These are phyloP conservation scores for Oryza punctata DNA, from an alignment of 176 grass and related monocot genomes.

Conservation along the genomic window DNA sequence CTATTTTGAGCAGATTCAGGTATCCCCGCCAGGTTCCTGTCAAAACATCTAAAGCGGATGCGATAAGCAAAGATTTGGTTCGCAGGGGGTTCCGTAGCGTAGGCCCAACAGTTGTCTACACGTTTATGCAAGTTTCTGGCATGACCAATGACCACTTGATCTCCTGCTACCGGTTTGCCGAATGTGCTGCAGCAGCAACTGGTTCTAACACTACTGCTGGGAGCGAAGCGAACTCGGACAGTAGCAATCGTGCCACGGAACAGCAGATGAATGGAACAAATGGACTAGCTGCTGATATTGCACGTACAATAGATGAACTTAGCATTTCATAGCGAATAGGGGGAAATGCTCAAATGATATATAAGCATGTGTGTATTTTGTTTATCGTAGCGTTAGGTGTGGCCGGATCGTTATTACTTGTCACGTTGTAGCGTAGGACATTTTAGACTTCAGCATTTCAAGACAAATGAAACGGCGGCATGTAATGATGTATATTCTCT, in stretches of 20 bases:
- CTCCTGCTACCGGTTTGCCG: conserved; percentile 76
- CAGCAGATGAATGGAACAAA: conserved; percentile 46
- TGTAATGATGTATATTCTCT: conserved; percentile 68
- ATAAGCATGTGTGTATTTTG: conserved; percentile 56
- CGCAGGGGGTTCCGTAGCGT: conserved; percentile 85
- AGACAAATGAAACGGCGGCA: conserved; percentile 35
- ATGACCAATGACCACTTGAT: conserved; percentile 93
- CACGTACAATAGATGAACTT: conserved; percentile 61
- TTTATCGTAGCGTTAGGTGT: conserved; percentile 48
- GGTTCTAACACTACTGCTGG: conserved; percentile 32
- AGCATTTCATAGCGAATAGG: conserved; percentile 65
- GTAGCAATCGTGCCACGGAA: conserved; percentile 32
- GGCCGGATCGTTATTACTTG: conserved; percentile 7
- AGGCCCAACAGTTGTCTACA: conserved; percentile 83
- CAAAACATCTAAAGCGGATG: conserved; percentile 84
- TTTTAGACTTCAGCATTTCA: conserved; percentile 29
- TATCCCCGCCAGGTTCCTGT: conserved; percentile 86
- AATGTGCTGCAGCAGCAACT: conserved; percentile 41
- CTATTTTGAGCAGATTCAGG: conserved; percentile 83
- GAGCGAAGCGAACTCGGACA: conserved; percentile 28
- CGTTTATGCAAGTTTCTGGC: conserved; percentile 92
- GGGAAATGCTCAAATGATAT: conserved; percentile 15
- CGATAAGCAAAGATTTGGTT: conserved; percentile 95
- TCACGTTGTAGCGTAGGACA: conserved; percentile 31
- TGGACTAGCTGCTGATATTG: conserved; percentile 41